These are phyloP conservation scores for Citeromyces hawaiiensis DNA, from an alignment of 1,139 yeast species.

Conservation along the genomic window DNA sequence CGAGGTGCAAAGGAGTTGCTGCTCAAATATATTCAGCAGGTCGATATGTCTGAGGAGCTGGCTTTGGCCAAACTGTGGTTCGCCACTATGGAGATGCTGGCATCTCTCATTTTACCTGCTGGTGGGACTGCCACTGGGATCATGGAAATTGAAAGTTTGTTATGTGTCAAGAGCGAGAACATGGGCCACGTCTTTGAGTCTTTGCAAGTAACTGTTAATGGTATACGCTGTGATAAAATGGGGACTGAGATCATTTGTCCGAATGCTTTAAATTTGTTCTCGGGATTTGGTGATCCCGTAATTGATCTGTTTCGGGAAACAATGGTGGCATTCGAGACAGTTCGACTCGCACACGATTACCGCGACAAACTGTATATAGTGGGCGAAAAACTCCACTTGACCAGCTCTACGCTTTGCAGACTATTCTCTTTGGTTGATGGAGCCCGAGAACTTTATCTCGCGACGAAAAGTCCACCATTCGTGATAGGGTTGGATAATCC, in stretches of 20 bases:
- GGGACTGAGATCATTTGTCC: neutral
- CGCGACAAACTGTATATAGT: constrained; percentile 2
- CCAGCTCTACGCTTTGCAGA: constrained; percentile 9
- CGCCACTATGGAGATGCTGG: constrained; percentile 44
- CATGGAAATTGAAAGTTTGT: constrained; percentile 30
- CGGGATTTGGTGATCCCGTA: constrained; percentile 39
- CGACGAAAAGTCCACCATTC: constrained; percentile 15
- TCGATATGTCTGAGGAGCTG: constrained; percentile 20
- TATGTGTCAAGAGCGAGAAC: constrained; percentile 16
- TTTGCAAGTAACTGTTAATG: constrained; percentile 16
- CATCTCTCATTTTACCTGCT: constrained; percentile 36
- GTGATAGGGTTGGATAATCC: constrained; percentile 11
- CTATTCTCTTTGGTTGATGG: constrained; percentile 10
- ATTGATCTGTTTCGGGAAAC: constrained; percentile 28
- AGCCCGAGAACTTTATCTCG: constrained; percentile 13
- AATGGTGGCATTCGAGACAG: constrained; percentile 22
- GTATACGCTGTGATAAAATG: constrained; percentile 10
- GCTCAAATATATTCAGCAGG: constrained; percentile 27
- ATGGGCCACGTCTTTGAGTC: constrained; percentile 11
- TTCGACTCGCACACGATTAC: constrained; percentile 12
- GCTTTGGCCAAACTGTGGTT: constrained; percentile 51
- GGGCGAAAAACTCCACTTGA: constrained; percentile 10
- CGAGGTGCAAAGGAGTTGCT: constrained; percentile 52
- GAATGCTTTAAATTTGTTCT: constrained; percentile 28
- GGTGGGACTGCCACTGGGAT: constrained; percentile 43